Conservation (phyloP, 164 flowering plant species). For the Umbellularia californica region DNA sequence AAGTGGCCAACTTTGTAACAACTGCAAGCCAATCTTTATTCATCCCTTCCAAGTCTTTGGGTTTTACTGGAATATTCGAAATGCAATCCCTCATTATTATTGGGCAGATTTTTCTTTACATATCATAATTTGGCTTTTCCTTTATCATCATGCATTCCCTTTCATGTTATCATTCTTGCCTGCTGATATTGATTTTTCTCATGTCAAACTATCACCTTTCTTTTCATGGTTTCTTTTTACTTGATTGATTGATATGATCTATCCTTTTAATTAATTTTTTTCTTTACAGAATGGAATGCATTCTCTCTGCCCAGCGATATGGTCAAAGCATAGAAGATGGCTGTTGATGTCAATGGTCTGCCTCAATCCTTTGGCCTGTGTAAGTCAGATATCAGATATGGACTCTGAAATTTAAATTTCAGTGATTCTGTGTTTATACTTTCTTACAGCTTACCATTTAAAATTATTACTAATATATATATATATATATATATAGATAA, state of each 20-base stretch:
- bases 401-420: background rate
- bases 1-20: no score
- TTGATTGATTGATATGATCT: background rate
- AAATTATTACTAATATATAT: background rate
- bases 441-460: no score
- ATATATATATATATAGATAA: no score
- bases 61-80: background rate
- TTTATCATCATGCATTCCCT: background rate
- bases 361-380: slow-evolving; percentile 88
- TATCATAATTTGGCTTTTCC: background rate
- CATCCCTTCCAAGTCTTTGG: background rate
- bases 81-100: background rate
- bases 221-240: background rate
- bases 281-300: slow-evolving; percentile 82
- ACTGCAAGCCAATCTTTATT: background rate
- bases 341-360: slow-evolving; percentile 96
- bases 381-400: slow-evolving; percentile 38
- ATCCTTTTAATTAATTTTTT: background rate
- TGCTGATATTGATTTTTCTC: background rate
- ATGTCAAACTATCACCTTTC: background rate
- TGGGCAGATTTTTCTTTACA: background rate
- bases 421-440: no score
- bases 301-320: slow-evolving; percentile 94
- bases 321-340: slow-evolving; percentile 99
- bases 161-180: no score